A percentile compares a stretch with the other conserved stretches of the same genome.
These are phyloP conservation scores for Colletotrichum sp. DNA, from an alignment of 2,329 filamentous ascomycete species.

Conservation along the genomic window DNA sequence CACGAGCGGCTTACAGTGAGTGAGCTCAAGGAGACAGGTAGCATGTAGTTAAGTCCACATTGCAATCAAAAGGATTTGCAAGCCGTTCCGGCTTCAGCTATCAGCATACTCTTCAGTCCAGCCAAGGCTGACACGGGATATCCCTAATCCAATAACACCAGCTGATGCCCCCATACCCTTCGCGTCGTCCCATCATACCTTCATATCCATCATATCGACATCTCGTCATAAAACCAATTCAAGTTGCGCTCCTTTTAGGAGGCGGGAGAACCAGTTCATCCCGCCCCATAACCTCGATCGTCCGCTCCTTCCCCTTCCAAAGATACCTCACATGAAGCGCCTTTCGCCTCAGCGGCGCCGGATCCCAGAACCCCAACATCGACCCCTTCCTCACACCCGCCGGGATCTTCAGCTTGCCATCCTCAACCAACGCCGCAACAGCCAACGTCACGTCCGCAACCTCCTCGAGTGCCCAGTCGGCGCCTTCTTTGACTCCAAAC, in stretches of 20 bases:
- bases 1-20: neutral
- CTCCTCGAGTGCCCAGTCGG: constrained; percentile 40
- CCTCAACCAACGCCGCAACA: constrained; percentile 49
- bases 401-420: constrained; percentile 41
- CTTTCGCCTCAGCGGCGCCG: constrained; percentile 48
- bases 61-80: neutral
- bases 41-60: neutral
- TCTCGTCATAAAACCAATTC: neutral
- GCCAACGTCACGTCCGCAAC: constrained; percentile 56
- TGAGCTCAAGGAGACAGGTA: neutral
- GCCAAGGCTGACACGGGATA: neutral
- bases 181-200: neutral
- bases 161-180: neutral
- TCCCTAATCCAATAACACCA: neutral
- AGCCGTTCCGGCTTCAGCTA: neutral
- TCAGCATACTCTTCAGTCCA: neutral
- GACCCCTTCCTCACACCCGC: constrained; percentile 46
- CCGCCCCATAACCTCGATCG: constrained; percentile 39
- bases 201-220: neutral
- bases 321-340: constrained; percentile 50
- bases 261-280: constrained; percentile 34
- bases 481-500: constrained; percentile 44
- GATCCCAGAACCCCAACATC: constrained; percentile 58
- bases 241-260: neutral
- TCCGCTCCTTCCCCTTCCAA: constrained; percentile 39